Base-by-base conservation (phyloP, 129 eudicot species). In the Dittrichia graveolens region DNA sequence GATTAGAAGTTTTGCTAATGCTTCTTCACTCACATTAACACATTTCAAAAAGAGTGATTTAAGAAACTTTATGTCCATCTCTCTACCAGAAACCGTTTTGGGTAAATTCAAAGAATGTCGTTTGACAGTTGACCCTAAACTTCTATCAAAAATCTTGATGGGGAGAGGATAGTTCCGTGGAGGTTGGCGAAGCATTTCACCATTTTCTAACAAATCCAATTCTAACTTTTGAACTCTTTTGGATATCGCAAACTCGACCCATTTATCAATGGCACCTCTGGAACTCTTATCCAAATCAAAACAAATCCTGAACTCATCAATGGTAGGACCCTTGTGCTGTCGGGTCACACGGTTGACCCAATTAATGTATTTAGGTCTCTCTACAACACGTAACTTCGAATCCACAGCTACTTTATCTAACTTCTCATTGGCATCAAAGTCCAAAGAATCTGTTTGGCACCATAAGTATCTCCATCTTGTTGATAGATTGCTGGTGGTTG, bases 241-340 rank as follows among this genome's bases (percentile, higher is more conserved):
- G 18, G 78, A 48, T 11, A 88, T 18, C 4, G 95, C 88, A 75
- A 82, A 88, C 58, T 82, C 81, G n/a, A 88, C 66, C 95, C 90
- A 88, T 50, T 67, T 72, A 59, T 85, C 88, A 54, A 88, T 53
- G 6, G 79, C 83, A 63, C 6, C 12, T 49, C 73, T 80, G 12
- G 80, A 77, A 48, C 68, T 64, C 72, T 77, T 80, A 54, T 83
- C 84, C 40, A 88, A 71, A 71, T 77, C 83, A 44, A 82, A 88
- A 69, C 83, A 77, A 63, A 88, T 73, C 50, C 83, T 74, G 38
- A 88, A 62, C 10, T 67, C 68, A 62, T 82, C 82, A 56, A 87
- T 41, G 15, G 73, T 75, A 0, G 80, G 67, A 34, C 84, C 84
- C 65, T 53, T 68, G 62, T 80, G 84, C 67, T 72, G 69, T 45